phyloP scores from a whole-genome alignment of 2,329 filamentous ascomycete genomes.

The Penicillium sp. region DNA sequence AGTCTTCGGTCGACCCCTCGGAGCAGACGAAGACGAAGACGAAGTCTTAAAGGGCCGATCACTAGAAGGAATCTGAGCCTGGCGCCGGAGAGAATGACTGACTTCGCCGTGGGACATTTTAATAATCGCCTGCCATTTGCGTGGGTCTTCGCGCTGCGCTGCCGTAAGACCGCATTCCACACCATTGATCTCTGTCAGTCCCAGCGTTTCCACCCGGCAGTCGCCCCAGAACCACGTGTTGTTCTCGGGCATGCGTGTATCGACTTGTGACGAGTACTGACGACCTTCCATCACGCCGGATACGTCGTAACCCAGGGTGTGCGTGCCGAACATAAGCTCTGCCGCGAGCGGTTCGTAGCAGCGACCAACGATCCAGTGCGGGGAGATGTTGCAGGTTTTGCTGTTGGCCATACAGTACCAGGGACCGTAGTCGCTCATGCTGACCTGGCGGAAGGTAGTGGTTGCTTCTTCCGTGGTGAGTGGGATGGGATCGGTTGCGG shows the following conservation, averaged over 20 bases:
- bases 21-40: neutral
- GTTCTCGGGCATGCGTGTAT: conserved; percentile 50
- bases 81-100: conserved; percentile 23
- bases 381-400: conserved; percentile 48
- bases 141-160: conserved; percentile 43
- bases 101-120: conserved; percentile 44
- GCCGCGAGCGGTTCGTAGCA: conserved; percentile 55
- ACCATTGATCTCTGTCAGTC: conserved; percentile 56
- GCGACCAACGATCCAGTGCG: conserved; percentile 55
- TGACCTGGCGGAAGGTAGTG: conserved; percentile 39
- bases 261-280: conserved; percentile 46
- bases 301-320: conserved; percentile 48
- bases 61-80: conserved; percentile 28
- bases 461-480: conserved; percentile 37
- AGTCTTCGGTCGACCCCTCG: neutral
- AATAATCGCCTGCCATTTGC: conserved; percentile 49
- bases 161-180: conserved; percentile 51
- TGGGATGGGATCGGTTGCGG: conserved; percentile 12
- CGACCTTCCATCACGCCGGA: conserved; percentile 49
- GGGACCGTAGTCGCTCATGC: conserved; percentile 48
- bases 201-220: conserved; percentile 55
- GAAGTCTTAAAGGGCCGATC: conserved; percentile 1
- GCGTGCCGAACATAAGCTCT: conserved; percentile 44
- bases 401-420: conserved; percentile 55
- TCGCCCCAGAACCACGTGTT: conserved; percentile 60